phyloP scores from a whole-genome alignment of 2,329 filamentous ascomycete species.

The Aspergillus unguis region DNA sequence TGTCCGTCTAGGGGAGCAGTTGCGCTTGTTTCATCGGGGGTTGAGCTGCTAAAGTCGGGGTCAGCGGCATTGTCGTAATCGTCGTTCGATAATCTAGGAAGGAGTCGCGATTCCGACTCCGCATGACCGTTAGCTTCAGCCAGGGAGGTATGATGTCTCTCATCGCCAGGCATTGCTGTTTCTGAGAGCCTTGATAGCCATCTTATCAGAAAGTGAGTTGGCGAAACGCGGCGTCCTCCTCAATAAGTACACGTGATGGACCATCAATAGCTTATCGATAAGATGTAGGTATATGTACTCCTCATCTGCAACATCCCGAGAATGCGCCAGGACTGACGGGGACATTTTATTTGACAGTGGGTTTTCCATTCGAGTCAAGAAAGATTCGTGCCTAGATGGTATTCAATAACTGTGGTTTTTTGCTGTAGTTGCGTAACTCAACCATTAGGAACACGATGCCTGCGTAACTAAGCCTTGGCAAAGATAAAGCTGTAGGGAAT shows the following conservation, averaged over 20 bases:
- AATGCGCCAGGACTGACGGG: too few species aligned
- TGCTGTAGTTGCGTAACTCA: too few species aligned
- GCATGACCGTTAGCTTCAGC: conserved; percentile 29
- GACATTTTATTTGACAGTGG: too few species aligned
- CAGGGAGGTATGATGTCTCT: conserved; percentile 33
- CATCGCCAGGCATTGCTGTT: conserved; percentile 43
- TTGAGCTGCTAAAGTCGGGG: conserved; percentile 20
- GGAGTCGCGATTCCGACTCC: conserved; percentile 32
- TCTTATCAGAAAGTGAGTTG: conserved; percentile 20
- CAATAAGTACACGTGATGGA: conserved; percentile 16
- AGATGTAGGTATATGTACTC: neutral
- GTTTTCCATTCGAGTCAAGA: too few species aligned
- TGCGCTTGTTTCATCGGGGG: conserved; percentile 31
- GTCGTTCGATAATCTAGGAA: conserved; percentile 30
- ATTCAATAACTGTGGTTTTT: too few species aligned
- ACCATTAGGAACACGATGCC: too few species aligned
- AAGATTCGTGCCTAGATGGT: too few species aligned
- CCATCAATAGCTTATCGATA: conserved; percentile 20
- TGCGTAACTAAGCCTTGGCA: too few species aligned
- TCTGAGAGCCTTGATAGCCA: conserved; percentile 21
- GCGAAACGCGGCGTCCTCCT: conserved; percentile 18
- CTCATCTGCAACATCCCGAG: too few species aligned
- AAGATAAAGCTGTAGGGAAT: too few species aligned
- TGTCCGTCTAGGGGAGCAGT: conserved; percentile 40
- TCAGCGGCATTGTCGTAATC: conserved; percentile 28